Evolutionary conservation across 2,329 filamentous ascomycete genomes (phyloP).

Genomic region (Pyrenochaeta sp.): DNA sequence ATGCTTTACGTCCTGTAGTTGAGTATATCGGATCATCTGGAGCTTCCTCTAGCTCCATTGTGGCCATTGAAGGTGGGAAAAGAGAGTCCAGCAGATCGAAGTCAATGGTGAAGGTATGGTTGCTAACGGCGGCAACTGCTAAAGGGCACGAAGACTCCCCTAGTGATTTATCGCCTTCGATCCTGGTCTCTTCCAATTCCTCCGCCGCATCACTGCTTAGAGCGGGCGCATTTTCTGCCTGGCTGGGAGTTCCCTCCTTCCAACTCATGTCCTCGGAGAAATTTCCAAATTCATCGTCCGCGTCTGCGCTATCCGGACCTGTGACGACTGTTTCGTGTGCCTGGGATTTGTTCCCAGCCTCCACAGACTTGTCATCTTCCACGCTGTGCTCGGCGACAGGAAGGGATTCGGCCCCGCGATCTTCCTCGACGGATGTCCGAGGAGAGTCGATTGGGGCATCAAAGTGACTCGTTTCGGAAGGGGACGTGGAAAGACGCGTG

Average conservation of each 20-base stretch:
- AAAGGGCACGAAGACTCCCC: background rate
- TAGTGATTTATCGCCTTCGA: background rate
- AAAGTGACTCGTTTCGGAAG: slow-evolving; percentile 46
- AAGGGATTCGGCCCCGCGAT: slow-evolving; percentile 9
- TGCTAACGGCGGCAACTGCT: slow-evolving; percentile 11
- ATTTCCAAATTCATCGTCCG: background rate
- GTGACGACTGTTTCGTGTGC: too few relatives aligned
- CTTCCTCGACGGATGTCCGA: slow-evolving; percentile 50
- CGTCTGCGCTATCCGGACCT: background rate
- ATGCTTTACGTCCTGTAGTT: slow-evolving; percentile 48
- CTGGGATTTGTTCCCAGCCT: background rate
- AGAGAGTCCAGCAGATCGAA: slow-evolving; percentile 33
- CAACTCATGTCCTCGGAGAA: background rate
- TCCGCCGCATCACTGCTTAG: too few relatives aligned
- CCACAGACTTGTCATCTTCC: background rate
- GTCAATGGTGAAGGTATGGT: slow-evolving; percentile 19
- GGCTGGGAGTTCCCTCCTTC: background rate
- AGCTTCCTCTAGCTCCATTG: slow-evolving; percentile 19
- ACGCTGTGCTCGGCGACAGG: background rate
- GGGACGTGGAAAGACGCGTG: slow-evolving; percentile 45
- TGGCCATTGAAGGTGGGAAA: slow-evolving; percentile 26
- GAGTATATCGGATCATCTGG: slow-evolving; percentile 45
- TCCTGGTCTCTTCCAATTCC: background rate
- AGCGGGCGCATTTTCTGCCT: background rate
- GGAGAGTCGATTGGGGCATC: slow-evolving; percentile 44